phyloP scores from a whole-genome alignment of 441 rosid species.

The Mallotus japonicus region DNA sequence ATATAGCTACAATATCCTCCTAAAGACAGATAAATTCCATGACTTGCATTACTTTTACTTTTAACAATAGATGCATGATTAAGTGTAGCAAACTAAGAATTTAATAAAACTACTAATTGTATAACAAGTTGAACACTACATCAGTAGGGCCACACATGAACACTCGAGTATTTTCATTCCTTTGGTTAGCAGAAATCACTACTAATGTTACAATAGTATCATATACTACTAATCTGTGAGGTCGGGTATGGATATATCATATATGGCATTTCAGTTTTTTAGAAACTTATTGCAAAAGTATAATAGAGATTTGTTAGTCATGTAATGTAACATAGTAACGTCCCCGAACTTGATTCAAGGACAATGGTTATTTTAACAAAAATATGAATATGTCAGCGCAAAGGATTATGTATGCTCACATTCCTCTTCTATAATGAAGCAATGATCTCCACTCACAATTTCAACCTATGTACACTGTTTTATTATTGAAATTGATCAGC shows the following conservation, averaged over 20 bases:
- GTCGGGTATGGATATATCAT: neutral
- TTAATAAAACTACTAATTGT: slow-evolving; percentile 1
- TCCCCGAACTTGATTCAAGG: no score
- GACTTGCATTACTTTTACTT: neutral
- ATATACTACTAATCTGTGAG: neutral
- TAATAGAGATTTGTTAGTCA: neutral
- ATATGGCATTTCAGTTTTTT: neutral
- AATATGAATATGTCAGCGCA: no score
- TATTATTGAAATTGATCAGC: neutral
- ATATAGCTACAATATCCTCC: slow-evolving; percentile 71
- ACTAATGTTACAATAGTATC: neutral
- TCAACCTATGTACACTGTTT: neutral
- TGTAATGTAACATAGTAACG: no score
- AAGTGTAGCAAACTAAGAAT: neutral
- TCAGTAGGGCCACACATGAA: neutral
- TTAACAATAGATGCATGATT: neutral
- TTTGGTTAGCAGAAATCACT: neutral
- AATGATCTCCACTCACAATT: neutral
- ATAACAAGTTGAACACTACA: neutral
- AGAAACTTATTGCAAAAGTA: neutral
- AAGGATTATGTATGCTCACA: no score
- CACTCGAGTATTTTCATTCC: neutral
- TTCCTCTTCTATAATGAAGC: neutral
- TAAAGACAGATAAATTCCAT: slow-evolving; percentile 23
- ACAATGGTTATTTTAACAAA: no score